A percentile compares a stretch with the other conserved stretches of the same genome.
Conservation (phyloP, 2,329 filamentous ascomycete genomes). For the Botryotinia globosa region DNA sequence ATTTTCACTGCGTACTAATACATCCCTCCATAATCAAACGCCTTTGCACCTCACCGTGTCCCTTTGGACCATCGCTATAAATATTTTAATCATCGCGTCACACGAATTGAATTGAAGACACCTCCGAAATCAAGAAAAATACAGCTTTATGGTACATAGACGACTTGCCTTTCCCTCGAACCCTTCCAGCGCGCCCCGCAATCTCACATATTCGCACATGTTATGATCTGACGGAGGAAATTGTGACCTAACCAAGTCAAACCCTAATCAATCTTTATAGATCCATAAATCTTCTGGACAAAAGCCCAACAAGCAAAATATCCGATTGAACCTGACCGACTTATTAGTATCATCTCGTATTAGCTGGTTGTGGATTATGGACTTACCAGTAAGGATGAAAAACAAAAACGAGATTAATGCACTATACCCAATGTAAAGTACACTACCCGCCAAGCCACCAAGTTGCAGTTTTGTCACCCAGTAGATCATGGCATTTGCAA, state of each 20-base stretch:
- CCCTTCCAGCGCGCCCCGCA: neutral
- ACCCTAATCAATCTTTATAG: conserved; percentile 90
- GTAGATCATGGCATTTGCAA: conserved; percentile 86
- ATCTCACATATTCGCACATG: neutral
- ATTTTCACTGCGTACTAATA: conserved; percentile 4
- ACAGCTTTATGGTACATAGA: conserved; percentile 1
- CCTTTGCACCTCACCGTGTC: neutral
- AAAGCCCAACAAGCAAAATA: conserved; percentile 96
- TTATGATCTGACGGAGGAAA: neutral
- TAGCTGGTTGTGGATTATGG: neutral
- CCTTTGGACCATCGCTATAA: neutral
- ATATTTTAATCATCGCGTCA: neutral
- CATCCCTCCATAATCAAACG: neutral
- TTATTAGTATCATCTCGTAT: conserved; percentile 25
- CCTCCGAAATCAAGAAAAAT: neutral
- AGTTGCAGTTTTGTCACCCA: conserved; percentile 86
- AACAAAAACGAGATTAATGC: conserved; percentile 85
- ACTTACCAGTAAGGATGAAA: conserved; percentile 89
- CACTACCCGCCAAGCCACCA: conserved; percentile 77
- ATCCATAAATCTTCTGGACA: conserved; percentile 87
- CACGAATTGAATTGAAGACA: neutral
- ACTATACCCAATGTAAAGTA: conserved; percentile 93
- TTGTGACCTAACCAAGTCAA: neutral
- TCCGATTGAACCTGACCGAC: conserved; percentile 75
- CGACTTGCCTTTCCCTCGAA: neutral